These are phyloP conservation scores for Spathaspora sp. DNA, from an alignment of 805 yeast species.

Conservation along the genomic window DNA sequence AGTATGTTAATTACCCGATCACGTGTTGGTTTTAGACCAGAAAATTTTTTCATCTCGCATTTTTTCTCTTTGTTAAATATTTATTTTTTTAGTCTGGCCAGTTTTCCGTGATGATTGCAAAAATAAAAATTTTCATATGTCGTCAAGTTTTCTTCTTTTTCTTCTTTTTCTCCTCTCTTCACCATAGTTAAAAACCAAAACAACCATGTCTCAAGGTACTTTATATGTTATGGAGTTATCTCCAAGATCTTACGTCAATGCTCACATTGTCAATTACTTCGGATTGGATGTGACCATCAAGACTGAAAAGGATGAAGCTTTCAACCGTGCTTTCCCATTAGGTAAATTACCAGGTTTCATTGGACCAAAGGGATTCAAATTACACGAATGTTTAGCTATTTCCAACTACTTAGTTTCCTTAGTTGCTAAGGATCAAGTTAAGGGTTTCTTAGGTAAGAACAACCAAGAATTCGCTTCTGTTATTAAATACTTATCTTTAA, in stretches of 20 bases:
- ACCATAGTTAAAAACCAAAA: not conserved
- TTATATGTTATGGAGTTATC: slow-evolving; percentile 41
- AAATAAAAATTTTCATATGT: not conserved
- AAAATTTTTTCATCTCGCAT: not conserved
- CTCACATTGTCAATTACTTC: slow-evolving; percentile 54
- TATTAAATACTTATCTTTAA: slow-evolving; percentile 74
- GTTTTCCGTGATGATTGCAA: not conserved
- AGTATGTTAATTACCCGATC: not conserved
- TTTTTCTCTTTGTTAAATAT: not conserved
- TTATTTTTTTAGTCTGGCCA: not conserved
- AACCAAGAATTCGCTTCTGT: slow-evolving; percentile 60
- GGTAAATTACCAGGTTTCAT: slow-evolving; percentile 63
- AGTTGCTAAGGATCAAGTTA: slow-evolving; percentile 3
- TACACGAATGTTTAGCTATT: slow-evolving; percentile 68
- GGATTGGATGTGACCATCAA: slow-evolving; percentile 53
- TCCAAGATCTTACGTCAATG: slow-evolving; percentile 24
- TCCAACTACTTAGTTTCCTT: slow-evolving; percentile 50
- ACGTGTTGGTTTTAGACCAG: not conserved
- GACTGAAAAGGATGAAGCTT: slow-evolving; percentile 40
- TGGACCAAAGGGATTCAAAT: slow-evolving; percentile 70
- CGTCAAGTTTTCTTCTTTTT: not conserved
- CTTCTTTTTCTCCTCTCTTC: not conserved
- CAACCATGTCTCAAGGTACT: slow-evolving; percentile 64
- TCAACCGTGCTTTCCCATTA: slow-evolving; percentile 56
- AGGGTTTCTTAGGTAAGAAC: slow-evolving; percentile 57